Evolutionary conservation across 352 stramenopile species (phyloP).

Genomic region (Pythium periplocum): DNA sequence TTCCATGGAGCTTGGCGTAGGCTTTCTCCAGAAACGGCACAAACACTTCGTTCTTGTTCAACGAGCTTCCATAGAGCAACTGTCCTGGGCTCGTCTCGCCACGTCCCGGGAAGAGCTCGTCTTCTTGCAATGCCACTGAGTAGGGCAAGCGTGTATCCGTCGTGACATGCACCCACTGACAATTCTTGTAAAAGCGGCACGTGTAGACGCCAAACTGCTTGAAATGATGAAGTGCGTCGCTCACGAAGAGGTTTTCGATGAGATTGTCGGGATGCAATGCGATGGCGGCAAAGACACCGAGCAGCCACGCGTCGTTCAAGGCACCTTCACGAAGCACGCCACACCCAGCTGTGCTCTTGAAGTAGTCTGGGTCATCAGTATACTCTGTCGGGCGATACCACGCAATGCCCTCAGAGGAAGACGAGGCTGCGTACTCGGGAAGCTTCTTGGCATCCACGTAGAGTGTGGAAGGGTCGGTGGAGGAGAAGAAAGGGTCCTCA

Average conservation of each 20-base stretch:
- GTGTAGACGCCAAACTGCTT: conserved; percentile 86
- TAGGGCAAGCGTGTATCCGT: conserved; percentile 85
- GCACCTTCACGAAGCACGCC: conserved; percentile 49
- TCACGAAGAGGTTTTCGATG: conserved; percentile 90
- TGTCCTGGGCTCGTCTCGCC: conserved; percentile 29
- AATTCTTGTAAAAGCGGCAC: conserved; percentile 91
- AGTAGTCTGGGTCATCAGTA: conserved; percentile 76
- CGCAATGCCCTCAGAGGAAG: conserved; percentile 19
- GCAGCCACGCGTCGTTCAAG: conserved; percentile 81
- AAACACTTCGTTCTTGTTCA: conserved; percentile 85
- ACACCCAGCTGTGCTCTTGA: conserved; percentile 64
- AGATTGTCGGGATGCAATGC: conserved; percentile 77
- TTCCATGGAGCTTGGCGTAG: conserved; percentile 87
- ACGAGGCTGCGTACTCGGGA: conserved; percentile 50
- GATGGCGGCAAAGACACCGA: conserved; percentile 81
- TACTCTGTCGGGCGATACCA: conserved; percentile 79
- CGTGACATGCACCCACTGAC: conserved; percentile 82
- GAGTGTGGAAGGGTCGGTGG: conserved; percentile 33
- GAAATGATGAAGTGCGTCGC: conserved; percentile 69
- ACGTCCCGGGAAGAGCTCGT: conserved; percentile 24
- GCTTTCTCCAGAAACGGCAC: conserved; percentile 86
- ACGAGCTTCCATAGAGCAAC: conserved; percentile 63
- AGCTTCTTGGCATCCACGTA: conserved; percentile 53
- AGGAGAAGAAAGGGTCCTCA: conserved; percentile 54
- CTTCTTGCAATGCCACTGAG: conserved; percentile 33